A percentile compares a stretch with the other conserved stretches of the same genome.
These are phyloP conservation scores for Ilyonectria mors-panacis DNA, from an alignment of 2,329 filamentous ascomycete genomes.

Conservation along the genomic window DNA sequence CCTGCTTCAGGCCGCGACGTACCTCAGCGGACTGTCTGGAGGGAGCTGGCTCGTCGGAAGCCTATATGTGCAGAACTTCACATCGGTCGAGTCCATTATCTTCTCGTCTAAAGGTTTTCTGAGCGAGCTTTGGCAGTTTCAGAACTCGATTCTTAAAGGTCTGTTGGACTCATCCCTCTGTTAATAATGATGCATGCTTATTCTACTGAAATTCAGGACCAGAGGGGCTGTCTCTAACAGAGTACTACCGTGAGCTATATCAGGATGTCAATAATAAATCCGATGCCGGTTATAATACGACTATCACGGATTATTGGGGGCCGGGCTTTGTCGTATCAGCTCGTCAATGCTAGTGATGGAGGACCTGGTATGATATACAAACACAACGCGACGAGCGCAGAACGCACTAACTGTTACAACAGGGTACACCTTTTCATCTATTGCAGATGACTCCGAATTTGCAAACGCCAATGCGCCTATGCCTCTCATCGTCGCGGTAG, in stretches of 20 bases:
- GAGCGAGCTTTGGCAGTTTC: conserved; percentile 39
- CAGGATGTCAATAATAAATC: conserved; percentile 73
- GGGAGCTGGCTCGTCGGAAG: conserved; percentile 84
- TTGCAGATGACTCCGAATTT: conserved; percentile 70
- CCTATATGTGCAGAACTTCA: conserved; percentile 83
- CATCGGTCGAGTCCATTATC: conserved; percentile 66
- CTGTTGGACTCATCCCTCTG: neutral
- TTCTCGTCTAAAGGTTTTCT: conserved; percentile 23
- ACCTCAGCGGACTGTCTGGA: conserved; percentile 80
- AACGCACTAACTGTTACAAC: conserved; percentile 20
- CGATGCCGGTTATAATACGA: conserved; percentile 72
- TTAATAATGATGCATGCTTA: neutral
- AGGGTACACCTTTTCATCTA: conserved; percentile 82
- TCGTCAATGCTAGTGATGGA: conserved; percentile 80
- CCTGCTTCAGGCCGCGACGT: conserved; percentile 81
- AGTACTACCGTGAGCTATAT: conserved; percentile 74
- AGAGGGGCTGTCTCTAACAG: conserved; percentile 5
- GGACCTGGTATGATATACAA: conserved; percentile 59
- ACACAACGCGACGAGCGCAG: no score
- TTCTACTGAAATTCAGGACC: conserved; percentile 26
- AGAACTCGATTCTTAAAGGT: conserved; percentile 50
- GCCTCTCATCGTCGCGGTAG: conserved; percentile 81
- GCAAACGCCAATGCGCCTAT: conserved; percentile 75
- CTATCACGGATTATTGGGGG: conserved; percentile 89
- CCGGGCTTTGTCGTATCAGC: conserved; percentile 81